Conservation (phyloP, 1,139 yeast genomes). For the Zygosaccharomyces pseudobailii region DNA sequence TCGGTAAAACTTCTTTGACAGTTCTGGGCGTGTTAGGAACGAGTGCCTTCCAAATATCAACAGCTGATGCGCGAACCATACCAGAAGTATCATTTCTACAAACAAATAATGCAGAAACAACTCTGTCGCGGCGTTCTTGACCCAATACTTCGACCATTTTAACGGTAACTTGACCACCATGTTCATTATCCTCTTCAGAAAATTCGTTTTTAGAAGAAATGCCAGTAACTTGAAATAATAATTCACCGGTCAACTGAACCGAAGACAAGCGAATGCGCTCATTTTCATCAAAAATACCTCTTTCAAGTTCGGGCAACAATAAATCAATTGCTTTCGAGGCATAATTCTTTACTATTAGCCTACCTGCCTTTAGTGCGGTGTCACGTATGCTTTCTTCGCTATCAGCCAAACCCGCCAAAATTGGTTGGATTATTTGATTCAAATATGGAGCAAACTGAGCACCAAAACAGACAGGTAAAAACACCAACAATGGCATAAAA, state of each 20-base stretch:
- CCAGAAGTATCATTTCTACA: slow-evolving; percentile 92
- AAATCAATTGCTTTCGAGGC: slow-evolving; percentile 92
- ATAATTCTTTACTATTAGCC: slow-evolving; percentile 84
- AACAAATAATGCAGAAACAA: slow-evolving; percentile 77
- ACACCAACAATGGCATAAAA: slow-evolving; percentile 82
- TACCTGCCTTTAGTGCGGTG: slow-evolving; percentile 87
- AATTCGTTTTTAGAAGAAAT: slow-evolving; percentile 60
- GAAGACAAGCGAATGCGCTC: slow-evolving; percentile 90
- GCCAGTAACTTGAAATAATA: slow-evolving; percentile 92
- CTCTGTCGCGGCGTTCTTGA: slow-evolving; percentile 78
- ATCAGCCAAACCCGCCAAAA: slow-evolving; percentile 88
- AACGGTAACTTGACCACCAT: slow-evolving; percentile 57
- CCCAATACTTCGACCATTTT: slow-evolving; percentile 79
- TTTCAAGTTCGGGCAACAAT: slow-evolving; percentile 87
- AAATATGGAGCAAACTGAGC: slow-evolving; percentile 87
- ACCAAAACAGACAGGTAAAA: slow-evolving; percentile 93
- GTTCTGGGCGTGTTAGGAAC: slow-evolving; percentile 95
- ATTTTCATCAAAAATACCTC: slow-evolving; percentile 76
- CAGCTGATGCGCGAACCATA: slow-evolving; percentile 83
- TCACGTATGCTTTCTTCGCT: slow-evolving; percentile 82
- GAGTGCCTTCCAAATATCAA: slow-evolving; percentile 95
- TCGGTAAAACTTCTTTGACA: slow-evolving; percentile 87
- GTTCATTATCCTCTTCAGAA: slow-evolving; percentile 55
- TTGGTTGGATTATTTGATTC: slow-evolving; percentile 80
- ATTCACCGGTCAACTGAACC: slow-evolving; percentile 94